Conservation (phyloP, 768 basidiomycete species). For the Calocybe gangraenosa region DNA sequence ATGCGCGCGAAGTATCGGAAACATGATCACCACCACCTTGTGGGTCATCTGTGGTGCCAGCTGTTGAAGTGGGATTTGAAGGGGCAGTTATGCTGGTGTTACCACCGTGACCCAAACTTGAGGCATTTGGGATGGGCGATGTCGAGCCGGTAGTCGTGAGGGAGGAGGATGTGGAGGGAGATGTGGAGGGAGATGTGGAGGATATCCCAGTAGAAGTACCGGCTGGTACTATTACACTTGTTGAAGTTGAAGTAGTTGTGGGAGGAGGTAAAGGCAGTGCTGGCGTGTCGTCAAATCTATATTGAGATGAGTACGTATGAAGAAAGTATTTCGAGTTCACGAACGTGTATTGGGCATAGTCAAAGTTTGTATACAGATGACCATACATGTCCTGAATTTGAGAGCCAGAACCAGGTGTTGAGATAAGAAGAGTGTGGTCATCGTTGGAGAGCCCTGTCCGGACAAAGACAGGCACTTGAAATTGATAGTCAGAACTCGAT, state of each 20-base stretch:
- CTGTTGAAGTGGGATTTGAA: background rate
- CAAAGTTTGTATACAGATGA: slow-evolving; percentile 31
- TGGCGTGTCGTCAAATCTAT: slow-evolving; percentile 3
- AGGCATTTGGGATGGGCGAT: background rate
- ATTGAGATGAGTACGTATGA: background rate
- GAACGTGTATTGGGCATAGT: slow-evolving; percentile 40
- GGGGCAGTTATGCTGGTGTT: background rate
- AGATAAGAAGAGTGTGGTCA: slow-evolving; percentile 27
- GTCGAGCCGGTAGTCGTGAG: background rate
- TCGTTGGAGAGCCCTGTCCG: slow-evolving; percentile 22
- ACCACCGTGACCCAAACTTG: background rate
- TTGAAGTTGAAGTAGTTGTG: background rate
- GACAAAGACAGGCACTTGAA: slow-evolving; percentile 28
- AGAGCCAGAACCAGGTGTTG: slow-evolving; percentile 23
- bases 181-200: background rate
- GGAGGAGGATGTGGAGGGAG: background rate
- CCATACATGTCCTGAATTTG: slow-evolving; percentile 25
- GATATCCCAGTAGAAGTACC: no score
- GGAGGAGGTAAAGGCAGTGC: background rate
- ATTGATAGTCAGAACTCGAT: slow-evolving; percentile 19
- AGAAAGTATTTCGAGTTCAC: slow-evolving; percentile 3
- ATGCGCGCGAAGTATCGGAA: background rate
- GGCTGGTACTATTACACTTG: no score
- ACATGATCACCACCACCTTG: background rate
- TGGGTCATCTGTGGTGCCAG: background rate